phyloP scores from a whole-genome alignment of 352 stramenopile genomes.

The Peronospora farinosa region DNA sequence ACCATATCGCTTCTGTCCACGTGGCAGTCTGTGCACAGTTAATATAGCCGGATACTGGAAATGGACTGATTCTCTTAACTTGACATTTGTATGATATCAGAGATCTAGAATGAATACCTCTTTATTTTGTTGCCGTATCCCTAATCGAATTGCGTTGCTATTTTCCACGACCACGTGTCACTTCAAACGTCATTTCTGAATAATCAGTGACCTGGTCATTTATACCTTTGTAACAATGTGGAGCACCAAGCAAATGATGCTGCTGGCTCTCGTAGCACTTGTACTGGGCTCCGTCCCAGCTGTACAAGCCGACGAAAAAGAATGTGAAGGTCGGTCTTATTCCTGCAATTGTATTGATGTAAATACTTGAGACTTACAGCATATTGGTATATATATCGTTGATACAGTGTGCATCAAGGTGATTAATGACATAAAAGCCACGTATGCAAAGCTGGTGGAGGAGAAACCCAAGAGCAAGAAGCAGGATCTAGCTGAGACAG shows the following conservation, averaged over 20 bases:
- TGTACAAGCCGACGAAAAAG: constrained; percentile 51
- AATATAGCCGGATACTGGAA: constrained; percentile 20
- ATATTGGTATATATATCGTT: neutral
- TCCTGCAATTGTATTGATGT: neutral
- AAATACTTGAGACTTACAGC: neutral
- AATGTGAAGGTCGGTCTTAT: constrained; percentile 76
- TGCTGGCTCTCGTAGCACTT: constrained; percentile 68
- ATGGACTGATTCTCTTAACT: neutral
- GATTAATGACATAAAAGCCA: constrained; percentile 77
- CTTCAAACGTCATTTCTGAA: constrained; percentile 24
- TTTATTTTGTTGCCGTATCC: neutral
- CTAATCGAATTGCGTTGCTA: neutral
- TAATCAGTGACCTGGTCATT: constrained; percentile 10
- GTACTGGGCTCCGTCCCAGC: constrained; percentile 30
- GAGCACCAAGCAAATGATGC: constrained; percentile 45
- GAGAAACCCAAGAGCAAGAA: constrained; percentile 75
- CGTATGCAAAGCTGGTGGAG: constrained; percentile 56
- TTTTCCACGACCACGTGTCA: constrained; percentile 14
- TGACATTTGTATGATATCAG: neutral
- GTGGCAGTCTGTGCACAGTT: constrained; percentile 28
- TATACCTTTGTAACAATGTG: constrained; percentile 35
- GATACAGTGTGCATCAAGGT: constrained; percentile 88
- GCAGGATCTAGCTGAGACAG: constrained; percentile 68
- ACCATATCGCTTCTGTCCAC: constrained; percentile 13
- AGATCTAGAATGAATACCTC: constrained; percentile 13